Conservation (phyloP, 1,139 yeast genomes). For the Kodamaea suecica region DNA sequence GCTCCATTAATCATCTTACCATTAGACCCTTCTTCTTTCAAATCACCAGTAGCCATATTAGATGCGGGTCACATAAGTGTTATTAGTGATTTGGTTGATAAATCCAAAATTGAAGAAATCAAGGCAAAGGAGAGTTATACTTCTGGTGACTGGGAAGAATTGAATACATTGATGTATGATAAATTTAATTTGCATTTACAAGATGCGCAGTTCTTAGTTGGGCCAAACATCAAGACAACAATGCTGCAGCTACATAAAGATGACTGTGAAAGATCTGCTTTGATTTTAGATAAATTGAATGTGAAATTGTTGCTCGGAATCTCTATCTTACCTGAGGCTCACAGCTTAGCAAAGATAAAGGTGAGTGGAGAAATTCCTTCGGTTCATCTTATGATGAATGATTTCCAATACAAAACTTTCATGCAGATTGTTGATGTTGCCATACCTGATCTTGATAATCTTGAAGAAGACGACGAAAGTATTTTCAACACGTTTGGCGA, state of each 20-base stretch:
- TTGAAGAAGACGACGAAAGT: slow-evolving; percentile 31
- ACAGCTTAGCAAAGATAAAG: slow-evolving; percentile 66
- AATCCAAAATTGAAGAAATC: slow-evolving; percentile 64
- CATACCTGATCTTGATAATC: slow-evolving; percentile 55
- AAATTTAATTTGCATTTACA: slow-evolving; percentile 72
- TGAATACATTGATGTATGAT: slow-evolving; percentile 85
- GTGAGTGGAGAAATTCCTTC: slow-evolving; percentile 80
- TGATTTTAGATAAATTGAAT: slow-evolving; percentile 73
- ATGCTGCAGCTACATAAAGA: slow-evolving; percentile 62
- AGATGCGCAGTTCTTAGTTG: slow-evolving; percentile 87
- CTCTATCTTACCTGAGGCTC: slow-evolving; percentile 80
- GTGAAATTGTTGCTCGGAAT: slow-evolving; percentile 72
- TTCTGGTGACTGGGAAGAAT: slow-evolving; percentile 64
- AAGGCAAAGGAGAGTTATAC: slow-evolving; percentile 68
- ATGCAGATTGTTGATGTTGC: slow-evolving; percentile 73
- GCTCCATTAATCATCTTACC: slow-evolving; percentile 94
- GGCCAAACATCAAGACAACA: slow-evolving; percentile 75
- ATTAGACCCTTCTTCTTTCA: slow-evolving; percentile 71
- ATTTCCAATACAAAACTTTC: slow-evolving; percentile 83
- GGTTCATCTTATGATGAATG: slow-evolving; percentile 71
- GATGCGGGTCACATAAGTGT: slow-evolving; percentile 97
- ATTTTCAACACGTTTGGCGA: slow-evolving; percentile 36
- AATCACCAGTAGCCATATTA: slow-evolving; percentile 84
- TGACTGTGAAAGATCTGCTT: slow-evolving; percentile 36
- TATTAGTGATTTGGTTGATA: slow-evolving; percentile 75